phyloP scores from a whole-genome alignment of 1,139 yeast genomes.

The Saccharomyces hybrid region DNA sequence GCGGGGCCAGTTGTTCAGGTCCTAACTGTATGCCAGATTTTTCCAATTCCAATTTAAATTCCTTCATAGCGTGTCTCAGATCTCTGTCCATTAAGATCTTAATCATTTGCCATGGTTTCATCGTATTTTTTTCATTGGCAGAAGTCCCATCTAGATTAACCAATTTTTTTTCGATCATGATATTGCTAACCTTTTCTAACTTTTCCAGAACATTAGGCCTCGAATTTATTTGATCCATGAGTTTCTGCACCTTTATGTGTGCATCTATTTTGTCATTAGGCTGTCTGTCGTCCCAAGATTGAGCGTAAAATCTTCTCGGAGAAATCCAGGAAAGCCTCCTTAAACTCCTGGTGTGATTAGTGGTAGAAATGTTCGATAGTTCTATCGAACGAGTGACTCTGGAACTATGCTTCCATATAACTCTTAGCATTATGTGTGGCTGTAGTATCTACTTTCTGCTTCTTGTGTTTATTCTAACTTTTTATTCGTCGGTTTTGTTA shows the following conservation, averaged over 20 bases:
- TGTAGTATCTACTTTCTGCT: background rate
- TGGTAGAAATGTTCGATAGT: background rate
- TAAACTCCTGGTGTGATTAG: background rate
- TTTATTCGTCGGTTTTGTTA: background rate
- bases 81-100: slow-evolving; percentile 25
- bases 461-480: background rate
- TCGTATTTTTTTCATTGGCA: slow-evolving; percentile 6
- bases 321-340: background rate
- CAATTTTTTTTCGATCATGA: slow-evolving; percentile 19
- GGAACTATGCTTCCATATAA: background rate
- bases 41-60: slow-evolving; percentile 20
- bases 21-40: slow-evolving; percentile 22
- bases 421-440: background rate
- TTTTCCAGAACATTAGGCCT: slow-evolving; percentile 19
- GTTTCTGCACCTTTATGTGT: slow-evolving; percentile 19
- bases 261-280: slow-evolving; percentile 19
- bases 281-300: slow-evolving; percentile 22
- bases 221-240: slow-evolving; percentile 22
- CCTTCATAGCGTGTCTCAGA: slow-evolving; percentile 20
- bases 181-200: slow-evolving; percentile 15
- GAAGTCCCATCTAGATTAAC: slow-evolving; percentile 15
- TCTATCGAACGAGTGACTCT: background rate
- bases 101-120: slow-evolving; percentile 23
- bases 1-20: slow-evolving; percentile 24
- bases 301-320: slow-evolving; percentile 16